Evolutionary conservation across 345 rosid genomes (phyloP), one percentile per base, ranked within the genome.

Genomic region (Citrus cavaleriei): DNA sequence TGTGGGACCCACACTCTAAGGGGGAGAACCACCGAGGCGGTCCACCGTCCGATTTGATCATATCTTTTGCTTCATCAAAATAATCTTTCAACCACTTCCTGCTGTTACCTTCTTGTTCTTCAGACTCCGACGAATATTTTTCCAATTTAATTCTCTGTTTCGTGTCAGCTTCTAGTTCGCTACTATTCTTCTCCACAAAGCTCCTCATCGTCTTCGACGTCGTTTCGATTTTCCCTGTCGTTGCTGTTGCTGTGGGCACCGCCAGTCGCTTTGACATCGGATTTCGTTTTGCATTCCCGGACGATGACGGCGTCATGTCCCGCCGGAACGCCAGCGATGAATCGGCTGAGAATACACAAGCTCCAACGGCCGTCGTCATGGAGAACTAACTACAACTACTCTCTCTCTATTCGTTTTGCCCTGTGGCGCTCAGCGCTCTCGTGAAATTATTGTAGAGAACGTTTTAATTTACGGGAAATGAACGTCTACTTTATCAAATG

Each of bases 1-100:
- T 46, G 7, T 71, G 83, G 42, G 81, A 65, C 2, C 74, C 75
- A 30, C 88, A 86, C 60, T 89, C 89, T 72, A 89, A 68, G 1
- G 95, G 93, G 18, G 88, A 82, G 83, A 91, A 87, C 95, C 93
- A 91, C 58, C 93, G 81, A 35, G 95, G 93, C 28, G 87, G 88
- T 37, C 93, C 93, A 7, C 87, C 85, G 61, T 82, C 89, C n/a
- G 28, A 79, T 78, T 81, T 55, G 19, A 84, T 46, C 30, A 85
- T 73, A 62, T 78, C 84, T 77, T 68, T 77, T 1, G 88, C 77
- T 78, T 86, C 86, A 6, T 84, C 85, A 25, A 86, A 77, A 66
- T 79, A 88, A 49, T 89, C 91, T 54, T 79, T 81, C 54, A 88
- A 70, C 35, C 69, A 77, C 81, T 89, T 88, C 22, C 65, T 42